These are phyloP conservation scores for Agaricus sinodeliciosus DNA, from an alignment of 768 basidiomycete genomes.

Conservation along the genomic window DNA sequence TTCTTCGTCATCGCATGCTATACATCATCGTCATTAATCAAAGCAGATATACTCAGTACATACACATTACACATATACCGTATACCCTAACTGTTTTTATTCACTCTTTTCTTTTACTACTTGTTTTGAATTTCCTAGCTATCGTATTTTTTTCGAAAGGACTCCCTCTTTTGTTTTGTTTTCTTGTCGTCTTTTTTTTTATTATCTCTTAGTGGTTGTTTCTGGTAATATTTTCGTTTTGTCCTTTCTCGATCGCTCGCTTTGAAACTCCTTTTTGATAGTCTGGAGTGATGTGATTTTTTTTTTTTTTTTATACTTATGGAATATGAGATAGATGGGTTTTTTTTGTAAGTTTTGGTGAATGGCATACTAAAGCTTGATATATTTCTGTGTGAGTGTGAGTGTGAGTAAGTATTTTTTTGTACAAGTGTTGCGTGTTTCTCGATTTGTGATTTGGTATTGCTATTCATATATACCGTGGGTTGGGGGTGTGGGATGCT, in stretches of 20 bases:
- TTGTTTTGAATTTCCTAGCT: not conserved
- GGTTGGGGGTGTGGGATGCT: no score
- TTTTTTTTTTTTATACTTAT: no score
- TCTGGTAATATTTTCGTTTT: not conserved
- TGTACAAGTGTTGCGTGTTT: no score
- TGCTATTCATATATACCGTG: no score
- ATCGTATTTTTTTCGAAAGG: not conserved
- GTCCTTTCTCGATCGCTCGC: not conserved
- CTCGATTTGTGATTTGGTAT: no score
- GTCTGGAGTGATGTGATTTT: not conserved
- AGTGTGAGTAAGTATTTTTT: no score
- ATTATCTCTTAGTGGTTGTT: not conserved
- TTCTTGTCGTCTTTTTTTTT: not conserved
- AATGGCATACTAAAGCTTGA: no score
- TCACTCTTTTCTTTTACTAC: not conserved
- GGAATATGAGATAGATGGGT: not conserved
- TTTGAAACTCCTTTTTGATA: no score
- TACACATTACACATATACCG: slow-evolving; percentile 10
- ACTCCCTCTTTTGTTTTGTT: no score
- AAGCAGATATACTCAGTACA: not conserved
- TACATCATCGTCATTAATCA: slow-evolving; percentile 3
- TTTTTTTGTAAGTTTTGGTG: no score
- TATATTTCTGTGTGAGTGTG: no score
- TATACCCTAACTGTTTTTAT: not conserved
- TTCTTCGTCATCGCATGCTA: not conserved